Evolutionary conservation across 78 protist genomes (phyloP), one percentile per base, ranked within the genome.

Genomic region (Guillardia theta): DNA sequence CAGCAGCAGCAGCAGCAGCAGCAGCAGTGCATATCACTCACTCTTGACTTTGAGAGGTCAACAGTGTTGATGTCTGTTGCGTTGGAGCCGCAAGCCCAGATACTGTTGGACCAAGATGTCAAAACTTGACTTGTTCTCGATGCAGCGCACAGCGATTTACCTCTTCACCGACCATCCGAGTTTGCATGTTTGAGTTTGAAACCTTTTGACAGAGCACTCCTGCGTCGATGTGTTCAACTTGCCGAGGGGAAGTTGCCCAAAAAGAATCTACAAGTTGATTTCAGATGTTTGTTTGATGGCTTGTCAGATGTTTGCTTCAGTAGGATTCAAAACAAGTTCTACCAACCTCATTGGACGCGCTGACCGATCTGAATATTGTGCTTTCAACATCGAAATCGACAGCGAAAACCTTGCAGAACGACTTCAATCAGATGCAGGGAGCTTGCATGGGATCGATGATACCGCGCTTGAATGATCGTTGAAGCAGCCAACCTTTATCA

Each of bases 401-500:
- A 1, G 45, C 53, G 37, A 78, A 10, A n/a, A n/a, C n/a, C n/a
- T n/a, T n/a, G n/a, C n/a, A n/a, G n/a, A n/a, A n/a, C n/a, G n/a
- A n/a, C n/a, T n/a, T n/a, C n/a, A n/a, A n/a, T n/a, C n/a, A n/a
- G n/a, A n/a, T n/a, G n/a, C n/a, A n/a, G n/a, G n/a, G n/a, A n/a
- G n/a, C n/a, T n/a, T n/a, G n/a, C n/a, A n/a, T n/a, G n/a, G n/a
- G n/a, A n/a, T n/a, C n/a, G n/a, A n/a, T n/a, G n/a, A n/a, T 19
- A 43, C 90, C 21, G 90, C 45, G 90, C 90, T 78, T 10, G 90
- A 78, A 8, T 78, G 90, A 27, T 78, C 90, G 90, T 78, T 78
- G 90, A 37, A 78, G 90, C 90, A 78, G 18, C 90, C 90, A 18
- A 78, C n/a, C n/a, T n/a, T n/a, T n/a, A n/a, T n/a, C n/a, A n/a